These are phyloP conservation scores for Ramularia endophylla DNA, from an alignment of 2,329 filamentous ascomycete genomes.

Conservation along the genomic window DNA sequence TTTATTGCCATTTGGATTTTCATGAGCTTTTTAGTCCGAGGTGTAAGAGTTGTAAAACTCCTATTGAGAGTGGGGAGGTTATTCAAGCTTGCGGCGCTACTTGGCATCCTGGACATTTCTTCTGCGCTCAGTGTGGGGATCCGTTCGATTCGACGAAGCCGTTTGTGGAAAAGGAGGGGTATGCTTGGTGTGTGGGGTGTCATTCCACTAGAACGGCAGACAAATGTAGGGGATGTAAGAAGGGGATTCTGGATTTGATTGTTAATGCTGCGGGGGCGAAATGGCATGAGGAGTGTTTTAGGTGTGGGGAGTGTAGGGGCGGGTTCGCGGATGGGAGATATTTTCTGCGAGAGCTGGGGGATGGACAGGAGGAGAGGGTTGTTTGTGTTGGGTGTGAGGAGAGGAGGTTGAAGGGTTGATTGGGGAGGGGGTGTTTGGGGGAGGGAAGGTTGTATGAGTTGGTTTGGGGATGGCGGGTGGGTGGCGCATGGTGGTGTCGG, in stretches of 20 bases:
- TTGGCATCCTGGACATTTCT: conserved; percentile 97
- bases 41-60: conserved; percentile 94
- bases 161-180: conserved; percentile 96
- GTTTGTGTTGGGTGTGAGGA: conserved; percentile 60
- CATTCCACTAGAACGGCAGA: conserved; percentile 87
- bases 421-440: neutral
- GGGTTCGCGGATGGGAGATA: conserved; percentile 58
- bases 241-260: conserved; percentile 82
- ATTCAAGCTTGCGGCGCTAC: conserved; percentile 90
- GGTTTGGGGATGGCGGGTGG: too few relatives aligned
- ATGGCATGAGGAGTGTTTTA: conserved; percentile 92
- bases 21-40: conserved; percentile 89
- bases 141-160: conserved; percentile 60
- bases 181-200: conserved; percentile 92
- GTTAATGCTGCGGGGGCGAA: conserved; percentile 83
- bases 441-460: too few relatives aligned
- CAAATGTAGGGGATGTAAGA: conserved; percentile 80
- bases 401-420: conserved; percentile 53
- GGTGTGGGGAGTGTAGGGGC: conserved; percentile 62
- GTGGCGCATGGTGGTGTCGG: too few relatives aligned
- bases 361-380: conserved; percentile 49
- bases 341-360: conserved; percentile 55
- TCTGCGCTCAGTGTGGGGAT: conserved; percentile 97
- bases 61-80: conserved; percentile 83
- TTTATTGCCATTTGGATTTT: conserved; percentile 99